Percentiles rank a stretch among this genome's conserved stretches.
Evolutionary conservation across 2,329 filamentous ascomycete species (phyloP).

Genomic region (Pleurostoma richardsiae): DNA sequence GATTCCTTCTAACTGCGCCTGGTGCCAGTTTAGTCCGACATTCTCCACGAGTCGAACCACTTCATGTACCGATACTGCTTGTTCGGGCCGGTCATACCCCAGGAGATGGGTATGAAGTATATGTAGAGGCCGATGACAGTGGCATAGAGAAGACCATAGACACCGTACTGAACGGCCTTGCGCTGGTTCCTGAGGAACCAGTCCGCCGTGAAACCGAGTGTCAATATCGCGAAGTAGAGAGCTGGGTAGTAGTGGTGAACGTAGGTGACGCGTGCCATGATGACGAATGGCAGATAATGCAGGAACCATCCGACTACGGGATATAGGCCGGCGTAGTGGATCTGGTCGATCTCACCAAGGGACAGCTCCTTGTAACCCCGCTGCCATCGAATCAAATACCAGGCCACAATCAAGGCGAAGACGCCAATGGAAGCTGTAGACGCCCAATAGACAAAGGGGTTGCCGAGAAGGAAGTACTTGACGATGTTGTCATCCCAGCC

Average conservation of each 20-base stretch:
- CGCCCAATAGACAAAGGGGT: slow-evolving; percentile 94
- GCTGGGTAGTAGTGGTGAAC: slow-evolving; percentile 99
- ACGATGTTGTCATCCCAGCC: slow-evolving; percentile 93
- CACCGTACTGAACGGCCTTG: slow-evolving; percentile 56
- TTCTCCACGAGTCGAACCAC: slow-evolving; percentile 86
- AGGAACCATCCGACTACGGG: slow-evolving; percentile 91
- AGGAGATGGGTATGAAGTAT: slow-evolving; percentile 89
- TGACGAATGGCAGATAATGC: slow-evolving; percentile 91
- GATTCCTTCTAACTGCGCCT: not conserved
- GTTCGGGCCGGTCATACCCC: slow-evolving; percentile 87
- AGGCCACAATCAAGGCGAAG: slow-evolving; percentile 67
- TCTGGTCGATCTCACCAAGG: slow-evolving; percentile 78
- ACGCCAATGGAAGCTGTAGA: slow-evolving; percentile 74
- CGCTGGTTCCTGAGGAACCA: slow-evolving; percentile 70
- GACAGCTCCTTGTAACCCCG: slow-evolving; percentile 84
- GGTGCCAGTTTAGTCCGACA: slow-evolving; percentile 53
- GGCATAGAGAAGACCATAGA: slow-evolving; percentile 73
- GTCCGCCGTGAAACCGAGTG: slow-evolving; percentile 81
- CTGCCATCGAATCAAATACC: slow-evolving; percentile 94
- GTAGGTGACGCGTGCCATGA: slow-evolving; percentile 98
- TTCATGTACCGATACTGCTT: slow-evolving; percentile 85
- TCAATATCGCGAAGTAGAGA: slow-evolving; percentile 92
- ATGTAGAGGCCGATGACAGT: slow-evolving; percentile 77
- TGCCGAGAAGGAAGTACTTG: slow-evolving; percentile 98
- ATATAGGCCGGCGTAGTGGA: slow-evolving; percentile 91